phyloP scores from a whole-genome alignment of 1,284 basidiomycete genomes.

The Rhodotorula sp. region DNA sequence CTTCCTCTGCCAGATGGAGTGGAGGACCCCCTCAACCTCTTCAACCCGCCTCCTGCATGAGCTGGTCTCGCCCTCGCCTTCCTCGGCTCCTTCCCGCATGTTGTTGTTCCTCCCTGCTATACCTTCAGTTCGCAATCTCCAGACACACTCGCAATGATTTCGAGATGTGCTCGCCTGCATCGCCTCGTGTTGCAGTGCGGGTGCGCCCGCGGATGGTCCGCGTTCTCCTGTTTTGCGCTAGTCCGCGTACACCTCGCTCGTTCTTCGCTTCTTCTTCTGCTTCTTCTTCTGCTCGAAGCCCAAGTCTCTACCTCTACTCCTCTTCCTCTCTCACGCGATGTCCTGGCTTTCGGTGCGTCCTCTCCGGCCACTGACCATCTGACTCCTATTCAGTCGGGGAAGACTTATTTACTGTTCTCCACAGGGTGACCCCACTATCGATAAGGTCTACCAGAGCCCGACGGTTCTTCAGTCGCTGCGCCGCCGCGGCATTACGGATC shows the following conservation, averaged over 20 bases:
- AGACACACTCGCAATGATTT: no score
- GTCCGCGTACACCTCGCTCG: not conserved
- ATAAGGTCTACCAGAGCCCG: not conserved
- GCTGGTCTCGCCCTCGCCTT: no score
- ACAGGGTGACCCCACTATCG: not conserved
- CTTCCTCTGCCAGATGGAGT: slow-evolving; percentile 17
- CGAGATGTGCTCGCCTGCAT: no score
- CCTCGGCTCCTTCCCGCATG: no score
- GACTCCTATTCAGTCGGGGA: not conserved
- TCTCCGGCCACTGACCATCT: not conserved
- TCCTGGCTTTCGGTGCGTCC: not conserved
- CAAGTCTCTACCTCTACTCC: not conserved
- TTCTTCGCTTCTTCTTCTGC: not conserved
- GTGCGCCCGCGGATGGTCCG: not conserved
- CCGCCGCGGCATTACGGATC: no score
- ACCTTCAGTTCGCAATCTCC: no score
- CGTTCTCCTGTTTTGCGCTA: not conserved
- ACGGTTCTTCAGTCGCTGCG: no score
- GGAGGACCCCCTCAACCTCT: slow-evolving; percentile 26
- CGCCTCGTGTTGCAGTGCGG: no score
- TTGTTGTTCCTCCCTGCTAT: no score
- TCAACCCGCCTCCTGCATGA: not conserved
- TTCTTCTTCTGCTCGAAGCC: not conserved
- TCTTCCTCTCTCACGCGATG: not conserved
- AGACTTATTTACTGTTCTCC: not conserved